Evolutionary conservation across 305 asterid genomes (phyloP), one percentile per base, ranked within the genome.

Genomic region (Striga hermonthica): DNA sequence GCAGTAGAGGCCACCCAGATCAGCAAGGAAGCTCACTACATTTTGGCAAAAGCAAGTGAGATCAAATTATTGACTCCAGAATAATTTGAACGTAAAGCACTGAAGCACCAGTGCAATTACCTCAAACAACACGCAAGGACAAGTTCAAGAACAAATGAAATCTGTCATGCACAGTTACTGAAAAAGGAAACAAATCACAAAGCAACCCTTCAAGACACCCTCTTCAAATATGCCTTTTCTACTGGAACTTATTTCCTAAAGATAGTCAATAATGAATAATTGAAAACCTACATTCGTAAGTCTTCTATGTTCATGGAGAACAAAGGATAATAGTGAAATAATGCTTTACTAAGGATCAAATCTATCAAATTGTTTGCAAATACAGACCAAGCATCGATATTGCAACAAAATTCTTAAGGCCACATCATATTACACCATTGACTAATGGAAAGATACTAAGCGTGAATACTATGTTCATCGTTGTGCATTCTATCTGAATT

Each of bases 21-120:
- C 95, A 61, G 98, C 98, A 82, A 92, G 93, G 80, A 92, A 92
- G 89, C 96, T 83, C 86, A 92, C 98, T 92, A 97, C 96, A 82
- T 70, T 79, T 82, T 65, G 79, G 78, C 75, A 79, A 82, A 82
- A 76, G 65, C 77, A 76, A 66, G 60, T 35, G 58, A 58, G 57
- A 69, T 76, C 75, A 80, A 75, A 71, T 71, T 61, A 78, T 71
- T 38, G 64, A 62, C 62, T 9, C 16, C 12, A 52, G 50, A 71
- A 59, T 34, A 72, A 40, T 22, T 57, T 57, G 58, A 43, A 41
- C 31, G 31, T 22, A 61, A 57, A 70, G 69, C 65, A 69, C 54
- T 72, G 72, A 67, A 36, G 55, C 43, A 49, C 39, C 67, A 13
- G 35, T 28, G 45, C 65, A 34, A 70, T n/a, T 66, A 58, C n/a